Conservation (phyloP, 2,329 filamentous ascomycete genomes). For the Apiospora malaysiana region DNA sequence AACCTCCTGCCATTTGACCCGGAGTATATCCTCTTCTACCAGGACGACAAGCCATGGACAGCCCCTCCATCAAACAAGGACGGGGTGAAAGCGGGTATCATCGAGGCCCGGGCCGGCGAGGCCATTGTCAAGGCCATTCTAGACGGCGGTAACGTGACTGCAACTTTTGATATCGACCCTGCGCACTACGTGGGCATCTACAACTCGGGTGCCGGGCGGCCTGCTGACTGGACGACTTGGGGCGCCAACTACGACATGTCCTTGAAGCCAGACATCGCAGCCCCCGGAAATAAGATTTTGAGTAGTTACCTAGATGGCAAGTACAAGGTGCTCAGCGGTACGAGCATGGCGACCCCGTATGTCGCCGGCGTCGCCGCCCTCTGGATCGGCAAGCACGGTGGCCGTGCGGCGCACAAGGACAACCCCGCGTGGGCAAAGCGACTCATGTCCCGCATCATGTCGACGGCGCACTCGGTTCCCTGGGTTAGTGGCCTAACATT, state of each 20-base stretch:
- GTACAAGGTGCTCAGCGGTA: slow-evolving; percentile 47
- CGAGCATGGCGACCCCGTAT: slow-evolving; percentile 49
- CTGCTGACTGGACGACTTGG: slow-evolving; percentile 44
- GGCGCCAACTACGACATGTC: slow-evolving; percentile 45
- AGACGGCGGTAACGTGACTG: slow-evolving; percentile 36
- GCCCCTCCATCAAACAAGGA: neutral
- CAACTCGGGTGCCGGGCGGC: slow-evolving; percentile 31
- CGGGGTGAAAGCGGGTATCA: neutral
- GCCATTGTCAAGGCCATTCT: slow-evolving; percentile 36
- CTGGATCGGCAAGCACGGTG: slow-evolving; percentile 33
- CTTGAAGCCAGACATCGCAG: slow-evolving; percentile 43
- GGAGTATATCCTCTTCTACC: slow-evolving; percentile 41
- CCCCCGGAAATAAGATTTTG: slow-evolving; percentile 46
- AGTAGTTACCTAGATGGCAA: slow-evolving; percentile 43
- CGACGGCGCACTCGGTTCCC: slow-evolving; percentile 35
- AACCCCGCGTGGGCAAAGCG: slow-evolving; percentile 34
- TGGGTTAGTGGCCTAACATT: slow-evolving; percentile 36
- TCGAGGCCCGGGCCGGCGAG: slow-evolving; percentile 25
- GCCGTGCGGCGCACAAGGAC: slow-evolving; percentile 31
- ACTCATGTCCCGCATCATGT: slow-evolving; percentile 36
- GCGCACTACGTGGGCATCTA: slow-evolving; percentile 31
- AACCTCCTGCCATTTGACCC: slow-evolving; percentile 40
- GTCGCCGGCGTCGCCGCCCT: slow-evolving; percentile 44
- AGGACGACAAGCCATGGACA: slow-evolving; percentile 32
- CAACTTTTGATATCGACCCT: slow-evolving; percentile 34